Conservation (phyloP, 306 rosid species). For the Senna tora region DNA sequence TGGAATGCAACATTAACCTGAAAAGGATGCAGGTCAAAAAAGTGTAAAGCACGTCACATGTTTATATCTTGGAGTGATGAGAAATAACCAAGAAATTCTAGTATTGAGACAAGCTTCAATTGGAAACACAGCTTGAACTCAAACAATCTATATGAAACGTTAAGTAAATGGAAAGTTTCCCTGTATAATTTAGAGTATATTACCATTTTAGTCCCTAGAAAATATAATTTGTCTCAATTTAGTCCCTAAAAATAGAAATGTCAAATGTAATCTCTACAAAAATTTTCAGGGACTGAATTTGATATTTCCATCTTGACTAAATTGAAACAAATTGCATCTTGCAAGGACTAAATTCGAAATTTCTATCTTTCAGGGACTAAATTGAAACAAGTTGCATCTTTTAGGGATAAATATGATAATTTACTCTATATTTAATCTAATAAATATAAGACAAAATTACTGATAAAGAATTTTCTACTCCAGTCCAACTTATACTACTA, state of each 20-base stretch:
- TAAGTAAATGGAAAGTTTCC: neutral
- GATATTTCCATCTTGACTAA: no score
- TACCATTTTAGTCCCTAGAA: no score
- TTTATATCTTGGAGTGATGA: neutral
- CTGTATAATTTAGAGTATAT: no score
- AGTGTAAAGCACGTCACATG: neutral
- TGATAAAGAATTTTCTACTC: neutral
- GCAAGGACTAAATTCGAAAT: no score
- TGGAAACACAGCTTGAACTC: neutral
- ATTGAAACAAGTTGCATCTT: no score
- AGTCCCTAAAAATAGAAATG: no score
- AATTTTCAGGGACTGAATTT: no score
- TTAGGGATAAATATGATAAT: no score
- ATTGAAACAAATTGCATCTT: no score
- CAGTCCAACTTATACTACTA: neutral
- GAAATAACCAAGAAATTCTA: neutral
- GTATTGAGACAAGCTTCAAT: neutral
- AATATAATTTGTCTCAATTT: no score
- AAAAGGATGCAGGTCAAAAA: neutral
- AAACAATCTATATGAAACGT: neutral
- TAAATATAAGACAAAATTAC: neutral
- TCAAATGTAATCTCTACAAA: no score
- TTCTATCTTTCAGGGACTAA: no score
- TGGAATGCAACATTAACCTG: slow-evolving; percentile 66
- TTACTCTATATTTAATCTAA: neutral